Evolutionary conservation across 2,329 filamentous ascomycete species (phyloP).

Genomic region (Penicillium capsulatum): DNA sequence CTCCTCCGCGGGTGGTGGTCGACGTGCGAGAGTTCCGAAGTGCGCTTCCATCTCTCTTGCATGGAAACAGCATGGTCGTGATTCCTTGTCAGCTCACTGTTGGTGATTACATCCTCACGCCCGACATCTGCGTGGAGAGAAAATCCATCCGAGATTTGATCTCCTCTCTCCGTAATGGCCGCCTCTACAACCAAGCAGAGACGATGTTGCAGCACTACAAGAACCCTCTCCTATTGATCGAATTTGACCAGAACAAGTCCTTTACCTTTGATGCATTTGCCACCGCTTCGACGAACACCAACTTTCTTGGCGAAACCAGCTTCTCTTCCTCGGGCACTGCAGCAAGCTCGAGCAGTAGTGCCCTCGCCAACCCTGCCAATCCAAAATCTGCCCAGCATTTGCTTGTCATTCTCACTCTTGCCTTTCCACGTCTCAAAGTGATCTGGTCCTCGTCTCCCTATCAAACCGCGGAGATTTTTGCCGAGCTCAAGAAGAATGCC

Average conservation of each 20-base stretch:
- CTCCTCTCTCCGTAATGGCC: constrained; percentile 83
- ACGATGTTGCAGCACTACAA: constrained; percentile 94
- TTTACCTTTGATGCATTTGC: constrained; percentile 78
- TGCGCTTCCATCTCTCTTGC: constrained; percentile 81
- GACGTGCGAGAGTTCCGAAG: constrained; percentile 96
- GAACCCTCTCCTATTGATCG: constrained; percentile 84
- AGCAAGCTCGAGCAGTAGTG: constrained; percentile 55
- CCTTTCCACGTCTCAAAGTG: constrained; percentile 83
- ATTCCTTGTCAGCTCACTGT: constrained; percentile 95
- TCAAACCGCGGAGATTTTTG: constrained; percentile 96
- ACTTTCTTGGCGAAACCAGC: constrained; percentile 52
- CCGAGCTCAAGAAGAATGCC: constrained; percentile 83
- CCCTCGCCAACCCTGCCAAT: constrained; percentile 58
- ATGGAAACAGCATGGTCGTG: constrained; percentile 81
- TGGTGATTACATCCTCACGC: constrained; percentile 90
- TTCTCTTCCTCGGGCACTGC: constrained; percentile 36
- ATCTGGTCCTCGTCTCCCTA: constrained; percentile 93
- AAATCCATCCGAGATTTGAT: constrained; percentile 92
- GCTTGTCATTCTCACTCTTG: constrained; percentile 84
- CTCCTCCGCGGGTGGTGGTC: constrained; percentile 85
- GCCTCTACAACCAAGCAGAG: constrained; percentile 87
- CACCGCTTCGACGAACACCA: constrained; percentile 38
- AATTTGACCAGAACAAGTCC: constrained; percentile 95
- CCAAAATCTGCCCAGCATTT: constrained; percentile 83
- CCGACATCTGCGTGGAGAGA: constrained; percentile 86